These are phyloP conservation scores for Pichia scutulata DNA, from an alignment of 805 yeast genomes.

Conservation along the genomic window DNA sequence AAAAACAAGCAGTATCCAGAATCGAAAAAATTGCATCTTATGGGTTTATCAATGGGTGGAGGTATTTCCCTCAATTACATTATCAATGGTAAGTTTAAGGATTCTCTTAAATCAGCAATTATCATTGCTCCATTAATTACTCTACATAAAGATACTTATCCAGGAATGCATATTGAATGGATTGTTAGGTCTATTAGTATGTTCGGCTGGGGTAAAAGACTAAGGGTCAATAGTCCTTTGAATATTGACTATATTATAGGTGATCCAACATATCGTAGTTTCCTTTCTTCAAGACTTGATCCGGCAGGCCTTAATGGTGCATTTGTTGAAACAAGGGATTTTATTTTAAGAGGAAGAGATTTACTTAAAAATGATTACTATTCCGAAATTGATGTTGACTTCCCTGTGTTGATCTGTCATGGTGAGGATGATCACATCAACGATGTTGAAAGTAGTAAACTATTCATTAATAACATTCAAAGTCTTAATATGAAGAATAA, in stretches of 20 bases:
- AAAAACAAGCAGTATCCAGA: slow-evolving; percentile 19
- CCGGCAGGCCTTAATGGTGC: slow-evolving; percentile 44
- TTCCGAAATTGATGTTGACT: slow-evolving; percentile 29
- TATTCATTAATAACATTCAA: slow-evolving; percentile 31
- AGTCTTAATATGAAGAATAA: slow-evolving; percentile 23
- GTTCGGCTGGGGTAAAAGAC: slow-evolving; percentile 38
- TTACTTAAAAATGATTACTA: slow-evolving; percentile 34
- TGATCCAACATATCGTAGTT: slow-evolving; percentile 39
- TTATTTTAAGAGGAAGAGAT: slow-evolving; percentile 53
- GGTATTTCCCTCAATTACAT: slow-evolving; percentile 61
- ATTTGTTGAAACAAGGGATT: slow-evolving; percentile 48
- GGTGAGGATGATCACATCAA: slow-evolving; percentile 60
- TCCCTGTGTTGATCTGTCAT: slow-evolving; percentile 51
- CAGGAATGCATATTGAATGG: slow-evolving; percentile 36
- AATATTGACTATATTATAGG: slow-evolving; percentile 47
- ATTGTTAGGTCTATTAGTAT: slow-evolving; percentile 36
- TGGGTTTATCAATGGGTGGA: slow-evolving; percentile 83
- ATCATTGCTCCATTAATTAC: slow-evolving; percentile 54
- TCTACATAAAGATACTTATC: slow-evolving; percentile 52
- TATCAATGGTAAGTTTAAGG: slow-evolving; percentile 42
- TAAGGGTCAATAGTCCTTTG: slow-evolving; percentile 44
- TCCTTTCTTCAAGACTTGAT: slow-evolving; percentile 34
- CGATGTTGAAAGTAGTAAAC: slow-evolving; percentile 39
- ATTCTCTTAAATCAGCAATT: slow-evolving; percentile 39
- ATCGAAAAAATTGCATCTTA: slow-evolving; percentile 36